These are phyloP conservation scores for Eucalyptus polyanthemos DNA, from an alignment of 345 rosid genomes.

Conservation along the genomic window DNA sequence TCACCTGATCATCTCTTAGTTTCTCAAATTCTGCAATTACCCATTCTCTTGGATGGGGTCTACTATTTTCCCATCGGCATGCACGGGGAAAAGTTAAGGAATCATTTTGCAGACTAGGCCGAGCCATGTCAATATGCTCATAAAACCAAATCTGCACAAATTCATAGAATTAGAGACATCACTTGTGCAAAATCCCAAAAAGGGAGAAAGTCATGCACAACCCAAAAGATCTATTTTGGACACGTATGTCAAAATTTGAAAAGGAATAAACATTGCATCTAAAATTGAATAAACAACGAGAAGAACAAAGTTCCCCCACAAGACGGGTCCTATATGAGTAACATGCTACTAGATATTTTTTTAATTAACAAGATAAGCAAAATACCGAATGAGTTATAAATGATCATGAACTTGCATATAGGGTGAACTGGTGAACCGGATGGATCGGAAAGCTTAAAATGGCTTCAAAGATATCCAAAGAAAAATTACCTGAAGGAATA, in stretches of 20 bases:
- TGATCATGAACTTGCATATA: neutral
- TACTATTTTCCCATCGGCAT: constrained; percentile 28
- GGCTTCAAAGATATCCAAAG: neutral
- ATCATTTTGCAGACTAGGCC: constrained; percentile 12
- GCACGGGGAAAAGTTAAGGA: constrained; percentile 16
- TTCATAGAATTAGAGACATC: neutral
- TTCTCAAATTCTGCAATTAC: constrained; percentile 11
- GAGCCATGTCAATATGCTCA: constrained; percentile 33
- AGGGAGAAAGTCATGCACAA: neutral
- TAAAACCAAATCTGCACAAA: constrained; percentile 22
- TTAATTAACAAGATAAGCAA: neutral
- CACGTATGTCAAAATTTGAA: neutral
- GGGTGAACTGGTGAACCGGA: neutral
- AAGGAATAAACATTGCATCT: neutral
- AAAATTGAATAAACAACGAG: neutral
- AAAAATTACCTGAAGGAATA: constrained; percentile 26
- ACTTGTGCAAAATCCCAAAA: neutral
- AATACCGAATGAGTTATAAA: neutral
- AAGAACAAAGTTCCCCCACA: neutral
- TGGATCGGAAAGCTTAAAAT: neutral
- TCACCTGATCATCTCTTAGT: constrained; percentile 22
- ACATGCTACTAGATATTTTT: neutral
- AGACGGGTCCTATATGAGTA: neutral
- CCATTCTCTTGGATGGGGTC: constrained; percentile 11
- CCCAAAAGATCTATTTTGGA: neutral